Percentiles rank a stretch among this genome's conserved stretches.
These are phyloP conservation scores for Globisporangium viniferum DNA, from an alignment of 352 stramenopile genomes.

Conservation along the genomic window DNA sequence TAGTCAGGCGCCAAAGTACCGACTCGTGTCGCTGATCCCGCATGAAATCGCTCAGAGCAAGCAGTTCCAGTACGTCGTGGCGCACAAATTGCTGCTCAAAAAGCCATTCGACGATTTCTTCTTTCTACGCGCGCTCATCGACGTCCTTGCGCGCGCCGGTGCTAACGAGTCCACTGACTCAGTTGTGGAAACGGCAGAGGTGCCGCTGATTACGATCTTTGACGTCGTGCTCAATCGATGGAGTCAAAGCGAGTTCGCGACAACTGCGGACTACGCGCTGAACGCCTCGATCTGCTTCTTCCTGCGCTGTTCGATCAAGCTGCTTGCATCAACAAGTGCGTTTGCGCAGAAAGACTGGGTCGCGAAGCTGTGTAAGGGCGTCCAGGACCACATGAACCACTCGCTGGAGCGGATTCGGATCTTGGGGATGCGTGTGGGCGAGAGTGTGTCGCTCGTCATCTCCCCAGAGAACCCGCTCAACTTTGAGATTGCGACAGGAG, in stretches of 20 bases:
- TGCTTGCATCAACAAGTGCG: slow-evolving; percentile 20
- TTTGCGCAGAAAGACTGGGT: slow-evolving; percentile 54
- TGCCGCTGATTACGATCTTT: slow-evolving; percentile 43
- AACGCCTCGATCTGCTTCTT: slow-evolving; percentile 66
- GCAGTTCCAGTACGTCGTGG: slow-evolving; percentile 64
- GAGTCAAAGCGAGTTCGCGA: slow-evolving; percentile 53
- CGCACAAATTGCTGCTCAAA: slow-evolving; percentile 57
- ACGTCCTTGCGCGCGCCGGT: slow-evolving; percentile 26
- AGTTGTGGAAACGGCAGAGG: background rate
- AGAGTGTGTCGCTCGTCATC: slow-evolving; percentile 60
- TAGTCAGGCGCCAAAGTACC: slow-evolving; percentile 38
- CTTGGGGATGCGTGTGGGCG: slow-evolving; percentile 68
- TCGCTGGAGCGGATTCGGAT: slow-evolving; percentile 50
- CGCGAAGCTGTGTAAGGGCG: slow-evolving; percentile 63
- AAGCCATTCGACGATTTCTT: slow-evolving; percentile 46
- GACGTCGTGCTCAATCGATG: slow-evolving; percentile 55
- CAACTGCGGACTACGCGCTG: slow-evolving; percentile 45
- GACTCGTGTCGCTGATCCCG: slow-evolving; percentile 43
- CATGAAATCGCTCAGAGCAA: slow-evolving; percentile 29
- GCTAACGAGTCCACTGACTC: background rate
- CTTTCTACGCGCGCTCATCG: slow-evolving; percentile 46
- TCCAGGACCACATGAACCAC: slow-evolving; percentile 72
- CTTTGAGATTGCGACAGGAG: slow-evolving; percentile 41
- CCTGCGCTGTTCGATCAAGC: slow-evolving; percentile 49
- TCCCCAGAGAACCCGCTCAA: slow-evolving; percentile 57